Conservation (phyloP, 108 stramenopile species). For the Nitzschia palea region DNA sequence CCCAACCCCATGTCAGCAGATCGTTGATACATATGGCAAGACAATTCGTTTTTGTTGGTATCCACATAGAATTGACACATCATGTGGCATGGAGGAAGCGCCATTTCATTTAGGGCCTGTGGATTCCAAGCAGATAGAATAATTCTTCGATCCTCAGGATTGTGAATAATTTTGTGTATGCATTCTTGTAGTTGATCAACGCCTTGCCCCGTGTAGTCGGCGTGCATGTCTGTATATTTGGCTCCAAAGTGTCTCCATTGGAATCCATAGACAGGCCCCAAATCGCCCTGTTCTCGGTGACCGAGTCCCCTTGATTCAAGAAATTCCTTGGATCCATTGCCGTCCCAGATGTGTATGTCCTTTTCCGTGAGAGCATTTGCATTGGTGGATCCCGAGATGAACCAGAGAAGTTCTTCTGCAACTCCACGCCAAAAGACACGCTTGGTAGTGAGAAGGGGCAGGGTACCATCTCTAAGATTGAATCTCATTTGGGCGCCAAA, state of each 20-base stretch:
- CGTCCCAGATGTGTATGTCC: conserved; percentile 99
- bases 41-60: conserved; percentile 91
- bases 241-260: conserved; percentile 99
- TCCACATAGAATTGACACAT: conserved; percentile 99
- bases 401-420: conserved; percentile 99
- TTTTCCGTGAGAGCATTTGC: conserved; percentile 93
- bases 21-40: conserved; percentile 99
- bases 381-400: conserved; percentile 95
- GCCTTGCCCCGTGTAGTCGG: conserved; percentile 97
- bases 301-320: conserved; percentile 89
- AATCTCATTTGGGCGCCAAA: conserved; percentile 99
- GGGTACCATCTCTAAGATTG: conserved; percentile 79
- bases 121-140: conserved; percentile 99
- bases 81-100: conserved; percentile 99
- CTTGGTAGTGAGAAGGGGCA: conserved; percentile 99
- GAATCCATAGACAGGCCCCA: conserved; percentile 99
- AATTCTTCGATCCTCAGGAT: conserved; percentile 97
- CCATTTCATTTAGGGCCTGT: conserved; percentile 92
- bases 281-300: conserved; percentile 97
- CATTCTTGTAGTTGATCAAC: conserved; percentile 97
- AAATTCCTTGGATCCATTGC: conserved; percentile 98
- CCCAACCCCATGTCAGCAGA: conserved; percentile 99
- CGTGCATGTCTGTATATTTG: conserved; percentile 93
- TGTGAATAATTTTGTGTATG: conserved; percentile 94
- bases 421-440: conserved; percentile 99